These are phyloP conservation scores for Marasmius sp. DNA, from an alignment of 1,284 basidiomycete species.

Conservation along the genomic window DNA sequence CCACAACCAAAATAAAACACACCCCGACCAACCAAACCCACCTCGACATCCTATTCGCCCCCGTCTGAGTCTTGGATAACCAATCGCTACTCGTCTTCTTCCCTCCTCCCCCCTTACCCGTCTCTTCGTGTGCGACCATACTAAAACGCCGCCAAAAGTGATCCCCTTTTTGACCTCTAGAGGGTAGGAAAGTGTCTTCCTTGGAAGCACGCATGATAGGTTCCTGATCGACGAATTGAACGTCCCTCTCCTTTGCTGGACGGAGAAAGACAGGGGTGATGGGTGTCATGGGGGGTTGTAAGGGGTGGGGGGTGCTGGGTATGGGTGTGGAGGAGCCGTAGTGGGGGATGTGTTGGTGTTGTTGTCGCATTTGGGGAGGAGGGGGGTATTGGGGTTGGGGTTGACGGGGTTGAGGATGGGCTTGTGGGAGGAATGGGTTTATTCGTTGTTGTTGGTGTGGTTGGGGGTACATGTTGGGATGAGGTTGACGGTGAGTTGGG, in stretches of 20 bases:
- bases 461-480: neutral
- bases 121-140: slow-evolving; percentile 74
- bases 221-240: slow-evolving; percentile 48
- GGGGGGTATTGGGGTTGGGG: slow-evolving; percentile 3
- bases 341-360: slow-evolving; percentile 32
- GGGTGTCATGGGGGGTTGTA: slow-evolving; percentile 73
- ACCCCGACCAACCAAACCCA: slow-evolving; percentile 72
- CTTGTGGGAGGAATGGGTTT: neutral
- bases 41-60: slow-evolving; percentile 50
- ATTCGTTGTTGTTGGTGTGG: neutral
- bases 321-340: slow-evolving; percentile 27
- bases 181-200: slow-evolving; percentile 67
- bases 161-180: slow-evolving; percentile 68
- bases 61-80: slow-evolving; percentile 61
- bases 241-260: slow-evolving; percentile 41
- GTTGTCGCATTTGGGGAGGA: slow-evolving; percentile 21
- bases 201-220: slow-evolving; percentile 66
- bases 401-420: slow-evolving; percentile 4
- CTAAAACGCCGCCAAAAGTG: slow-evolving; percentile 85
- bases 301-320: slow-evolving; percentile 59
- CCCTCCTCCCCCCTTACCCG: slow-evolving; percentile 32
- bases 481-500: slow-evolving; percentile 20
- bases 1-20: slow-evolving; percentile 54
- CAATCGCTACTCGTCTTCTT: slow-evolving; percentile 65
- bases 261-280: slow-evolving; percentile 76